Evolutionary conservation across 345 rosid genomes (phyloP).

Genomic region (Pugionium cornutum): DNA sequence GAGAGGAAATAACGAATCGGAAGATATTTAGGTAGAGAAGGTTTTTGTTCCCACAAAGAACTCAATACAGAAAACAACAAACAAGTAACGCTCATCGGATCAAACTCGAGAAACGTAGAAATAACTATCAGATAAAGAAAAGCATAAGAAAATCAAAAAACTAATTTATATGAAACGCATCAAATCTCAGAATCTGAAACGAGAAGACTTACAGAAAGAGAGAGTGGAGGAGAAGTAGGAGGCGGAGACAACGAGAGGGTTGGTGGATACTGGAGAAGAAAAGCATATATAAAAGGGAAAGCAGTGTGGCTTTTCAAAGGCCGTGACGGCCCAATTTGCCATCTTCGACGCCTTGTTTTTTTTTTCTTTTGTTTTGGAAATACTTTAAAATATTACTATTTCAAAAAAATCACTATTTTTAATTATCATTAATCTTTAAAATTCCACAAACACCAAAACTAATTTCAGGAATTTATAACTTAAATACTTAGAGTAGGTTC

Average conservation of each 20-base stretch:
- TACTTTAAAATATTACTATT: too few species aligned
- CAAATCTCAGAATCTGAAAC: too few species aligned
- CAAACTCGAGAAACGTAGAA: neutral
- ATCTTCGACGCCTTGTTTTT: neutral
- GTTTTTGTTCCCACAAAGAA: constrained; percentile 18
- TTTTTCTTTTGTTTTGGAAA: too few species aligned
- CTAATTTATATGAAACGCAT: too few species aligned
- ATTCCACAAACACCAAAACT: too few species aligned
- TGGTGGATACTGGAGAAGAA: neutral
- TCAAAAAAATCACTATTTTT: too few species aligned
- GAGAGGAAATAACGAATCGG: neutral
- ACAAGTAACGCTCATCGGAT: neutral
- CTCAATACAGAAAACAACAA: neutral
- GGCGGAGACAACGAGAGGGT: neutral
- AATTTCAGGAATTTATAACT: too few species aligned
- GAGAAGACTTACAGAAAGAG: neutral
- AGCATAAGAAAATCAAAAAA: neutral
- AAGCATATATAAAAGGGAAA: neutral
- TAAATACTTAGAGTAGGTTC: too few species aligned
- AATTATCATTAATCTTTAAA: too few species aligned
- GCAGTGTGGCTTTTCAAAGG: neutral
- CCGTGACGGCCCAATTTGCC: neutral
- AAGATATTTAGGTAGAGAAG: neutral
- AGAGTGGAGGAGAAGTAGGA: neutral
- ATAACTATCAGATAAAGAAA: neutral